Conservation (phyloP, 257 asterid genomes). For the Penstemon davidsonii region DNA sequence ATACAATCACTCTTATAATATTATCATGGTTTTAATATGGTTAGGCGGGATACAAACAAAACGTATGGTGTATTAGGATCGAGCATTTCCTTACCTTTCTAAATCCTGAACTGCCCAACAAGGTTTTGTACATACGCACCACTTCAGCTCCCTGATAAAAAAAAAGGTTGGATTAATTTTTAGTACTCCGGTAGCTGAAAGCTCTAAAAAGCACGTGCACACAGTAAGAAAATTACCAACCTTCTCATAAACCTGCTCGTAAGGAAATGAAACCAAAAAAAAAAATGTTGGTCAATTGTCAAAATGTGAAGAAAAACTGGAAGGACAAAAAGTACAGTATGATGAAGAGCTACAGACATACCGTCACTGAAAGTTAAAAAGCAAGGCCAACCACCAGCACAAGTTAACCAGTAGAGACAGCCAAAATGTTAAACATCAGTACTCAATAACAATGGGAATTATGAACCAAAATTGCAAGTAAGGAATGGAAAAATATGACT, state of each 20-base stretch:
- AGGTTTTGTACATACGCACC: conserved; percentile 87
- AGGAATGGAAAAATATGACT: conserved; percentile 33
- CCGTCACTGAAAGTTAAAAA: conserved; percentile 68
- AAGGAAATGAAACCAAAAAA: conserved; percentile 28
- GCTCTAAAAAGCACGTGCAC: conserved; percentile 11
- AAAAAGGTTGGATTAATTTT: conserved; percentile 17
- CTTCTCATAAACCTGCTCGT: conserved; percentile 74
- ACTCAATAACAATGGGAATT: conserved; percentile 13
- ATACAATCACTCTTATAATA: neutral
- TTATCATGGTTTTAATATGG: conserved; percentile 8
- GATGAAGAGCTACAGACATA: conserved; percentile 30
- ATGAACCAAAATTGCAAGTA: conserved; percentile 2
- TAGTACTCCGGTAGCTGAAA: neutral
- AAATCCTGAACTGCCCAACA: conserved; percentile 70
- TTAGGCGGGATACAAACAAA: conserved; percentile 2
- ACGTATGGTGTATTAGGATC: neutral
- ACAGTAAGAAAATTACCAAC: conserved; percentile 33
- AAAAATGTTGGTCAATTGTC: conserved; percentile 26
- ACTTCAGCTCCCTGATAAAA: conserved; percentile 82
- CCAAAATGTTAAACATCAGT: conserved; percentile 30
- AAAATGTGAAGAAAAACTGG: conserved; percentile 10
- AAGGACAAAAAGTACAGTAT: conserved; percentile 13
- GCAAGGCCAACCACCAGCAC: conserved; percentile 37
- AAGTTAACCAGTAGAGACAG: conserved; percentile 30
- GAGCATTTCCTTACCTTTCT: conserved; percentile 53